phyloP scores from a whole-genome alignment of 1,139 yeast species.

The Taphrina wiesneri region DNA sequence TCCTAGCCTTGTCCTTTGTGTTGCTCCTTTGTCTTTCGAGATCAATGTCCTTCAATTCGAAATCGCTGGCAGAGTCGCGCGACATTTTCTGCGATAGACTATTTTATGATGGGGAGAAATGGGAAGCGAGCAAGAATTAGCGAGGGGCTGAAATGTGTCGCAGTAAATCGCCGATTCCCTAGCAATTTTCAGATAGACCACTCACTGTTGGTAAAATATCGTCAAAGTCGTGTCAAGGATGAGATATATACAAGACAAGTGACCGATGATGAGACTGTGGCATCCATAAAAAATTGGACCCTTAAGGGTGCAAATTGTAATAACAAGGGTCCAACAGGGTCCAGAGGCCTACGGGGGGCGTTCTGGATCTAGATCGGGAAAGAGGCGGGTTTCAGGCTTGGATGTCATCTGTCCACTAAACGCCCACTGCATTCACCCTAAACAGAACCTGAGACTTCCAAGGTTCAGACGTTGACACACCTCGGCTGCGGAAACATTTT shows the following conservation, averaged over 20 bases:
- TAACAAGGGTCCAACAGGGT: not conserved
- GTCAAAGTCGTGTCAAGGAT: not conserved
- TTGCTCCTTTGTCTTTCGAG: conserved; percentile 3
- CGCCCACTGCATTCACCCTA: not conserved
- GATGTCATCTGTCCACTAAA: not conserved
- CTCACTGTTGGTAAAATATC: not conserved
- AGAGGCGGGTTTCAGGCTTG: too few relatives aligned
- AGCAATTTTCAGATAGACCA: not conserved
- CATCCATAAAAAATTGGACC: not conserved
- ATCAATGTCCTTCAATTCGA: conserved; percentile 7
- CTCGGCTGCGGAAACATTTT: too few relatives aligned
- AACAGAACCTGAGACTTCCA: too few relatives aligned
- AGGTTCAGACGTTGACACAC: too few relatives aligned
- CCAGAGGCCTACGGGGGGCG: too few relatives aligned
- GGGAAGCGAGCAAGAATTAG: not conserved
- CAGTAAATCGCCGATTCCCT: not conserved
- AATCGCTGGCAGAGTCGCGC: not conserved
- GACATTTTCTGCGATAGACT: not conserved
- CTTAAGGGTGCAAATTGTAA: not conserved
- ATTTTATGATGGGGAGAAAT: not conserved
- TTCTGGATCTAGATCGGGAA: not conserved
- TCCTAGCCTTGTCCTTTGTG: not conserved
- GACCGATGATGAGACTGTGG: not conserved
- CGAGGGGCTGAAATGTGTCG: conserved; percentile 9
- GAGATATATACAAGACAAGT: too few relatives aligned